Conservation (phyloP, 129 eudicot genomes). For the Artemisia annua region DNA sequence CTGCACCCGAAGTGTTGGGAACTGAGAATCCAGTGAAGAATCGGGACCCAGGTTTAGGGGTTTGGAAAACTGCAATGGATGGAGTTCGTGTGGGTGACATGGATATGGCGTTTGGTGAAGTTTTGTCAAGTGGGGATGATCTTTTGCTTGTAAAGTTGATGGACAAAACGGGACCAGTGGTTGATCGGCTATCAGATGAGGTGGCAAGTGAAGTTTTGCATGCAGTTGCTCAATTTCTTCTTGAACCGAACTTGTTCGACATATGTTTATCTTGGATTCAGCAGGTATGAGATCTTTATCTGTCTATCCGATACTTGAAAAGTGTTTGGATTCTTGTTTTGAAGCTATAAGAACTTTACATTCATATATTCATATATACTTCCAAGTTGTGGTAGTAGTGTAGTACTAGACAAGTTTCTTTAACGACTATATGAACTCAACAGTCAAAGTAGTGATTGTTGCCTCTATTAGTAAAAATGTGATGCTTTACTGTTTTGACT, state of each 20-base stretch:
- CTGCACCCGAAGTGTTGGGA: constrained; percentile 55
- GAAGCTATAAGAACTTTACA: not conserved
- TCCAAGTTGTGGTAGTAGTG: too few species aligned
- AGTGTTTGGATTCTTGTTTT: not conserved
- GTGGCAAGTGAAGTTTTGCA: constrained; percentile 69
- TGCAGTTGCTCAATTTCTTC: constrained; percentile 65
- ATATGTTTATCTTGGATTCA: constrained; percentile 89
- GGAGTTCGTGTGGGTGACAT: constrained; percentile 70
- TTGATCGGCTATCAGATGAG: constrained; percentile 72
- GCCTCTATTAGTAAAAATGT: too few species aligned
- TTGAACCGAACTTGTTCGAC: constrained; percentile 69
- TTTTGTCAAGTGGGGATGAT: constrained; percentile 83
- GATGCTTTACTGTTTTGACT: too few species aligned
- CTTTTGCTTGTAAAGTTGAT: constrained; percentile 78
- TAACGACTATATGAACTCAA: too few species aligned
- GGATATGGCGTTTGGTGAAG: constrained; percentile 75
- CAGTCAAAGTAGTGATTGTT: too few species aligned
- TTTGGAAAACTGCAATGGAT: constrained; percentile 89
- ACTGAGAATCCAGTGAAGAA: constrained; percentile 53
- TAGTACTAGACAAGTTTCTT: too few species aligned
- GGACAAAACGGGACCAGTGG: constrained; percentile 83
- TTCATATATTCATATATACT: too few species aligned
- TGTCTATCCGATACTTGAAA: not conserved
- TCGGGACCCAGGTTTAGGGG: constrained; percentile 63
- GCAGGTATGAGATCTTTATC: constrained; percentile 55